Base-by-base conservation (phyloP, 306 rosid genomes). In the Crotalaria pallida region DNA sequence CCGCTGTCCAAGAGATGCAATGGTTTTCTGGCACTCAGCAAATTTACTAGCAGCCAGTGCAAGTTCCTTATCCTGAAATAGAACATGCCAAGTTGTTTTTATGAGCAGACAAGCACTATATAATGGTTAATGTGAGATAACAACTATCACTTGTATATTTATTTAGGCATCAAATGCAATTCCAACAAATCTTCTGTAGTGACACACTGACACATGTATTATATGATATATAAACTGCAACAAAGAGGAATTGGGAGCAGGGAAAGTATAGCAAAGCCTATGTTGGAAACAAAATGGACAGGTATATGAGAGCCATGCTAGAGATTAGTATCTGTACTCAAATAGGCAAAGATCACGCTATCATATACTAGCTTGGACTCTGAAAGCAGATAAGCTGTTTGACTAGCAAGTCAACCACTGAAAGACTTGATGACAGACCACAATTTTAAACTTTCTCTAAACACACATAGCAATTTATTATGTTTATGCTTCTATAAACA, bases 1-100 rank as follows among this genome's bases (percentile, higher is more conserved):
- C 67, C 82, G 89, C 66, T 83, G 84, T 36, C 92, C 91, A 71
- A 91, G 90, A 56, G 92, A 86, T 53, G 96, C 92, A 62, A 91
- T 86, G 60, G 97, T 91, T 79, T 85, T 86, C 69, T 88, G 96
- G 74, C 97, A 91, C 79, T 86, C 96, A 0, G 90, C 81, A 68
- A 86, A 84, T 69, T 73, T 88, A 68, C 73, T 66, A 7, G 92
- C 80, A 60, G 97, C 97, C 85, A 83, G 27, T 34, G 84, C 87
- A 33, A 91, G 80, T 69, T 88, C 96, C 72, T 84, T 79, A 65
- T 88, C 97, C 97, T 91, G 89, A 38, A 74, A 70, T 50, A 72
- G 48, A 64, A 72, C 2, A 82, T 38, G 53, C n/a, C 21, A 78
- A 58, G 11, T 19, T 22, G 64, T 15, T 41, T 21, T 41, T 27